These are phyloP conservation scores for Pouteria campechiana DNA, from an alignment of 179 eudicot genomes.

Conservation along the genomic window DNA sequence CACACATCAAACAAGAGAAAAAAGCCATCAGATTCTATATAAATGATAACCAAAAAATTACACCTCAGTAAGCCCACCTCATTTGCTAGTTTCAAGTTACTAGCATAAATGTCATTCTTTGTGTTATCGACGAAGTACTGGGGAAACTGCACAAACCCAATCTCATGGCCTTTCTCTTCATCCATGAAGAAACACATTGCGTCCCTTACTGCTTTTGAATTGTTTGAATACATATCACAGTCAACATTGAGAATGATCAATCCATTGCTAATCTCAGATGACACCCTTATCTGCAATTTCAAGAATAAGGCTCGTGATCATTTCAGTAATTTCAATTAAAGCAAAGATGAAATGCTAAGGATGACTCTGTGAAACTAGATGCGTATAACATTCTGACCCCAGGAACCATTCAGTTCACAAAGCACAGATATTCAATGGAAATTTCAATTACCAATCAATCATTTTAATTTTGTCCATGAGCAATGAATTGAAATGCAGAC, in stretches of 20 bases:
- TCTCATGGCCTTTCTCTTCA: constrained; percentile 48
- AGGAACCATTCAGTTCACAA: too few species aligned
- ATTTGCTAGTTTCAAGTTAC: constrained; percentile 13
- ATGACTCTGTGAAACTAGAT: too few species aligned
- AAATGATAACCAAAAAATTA: too few species aligned
- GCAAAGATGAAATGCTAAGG: too few species aligned
- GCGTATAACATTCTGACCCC: too few species aligned
- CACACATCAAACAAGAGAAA: background rate
- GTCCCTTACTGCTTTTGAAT: constrained; percentile 38
- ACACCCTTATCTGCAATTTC: constrained; percentile 72
- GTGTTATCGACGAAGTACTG: constrained; percentile 48
- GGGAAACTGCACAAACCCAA: constrained; percentile 76
- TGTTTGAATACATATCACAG: constrained; percentile 85
- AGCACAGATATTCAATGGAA: too few species aligned
- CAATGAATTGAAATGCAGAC: too few species aligned
- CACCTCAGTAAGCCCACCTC: constrained; percentile 46
- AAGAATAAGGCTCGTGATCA: too few species aligned
- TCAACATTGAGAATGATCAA: constrained; percentile 62
- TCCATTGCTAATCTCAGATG: constrained; percentile 68
- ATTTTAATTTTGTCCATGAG: too few species aligned
- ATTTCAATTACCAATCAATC: too few species aligned
- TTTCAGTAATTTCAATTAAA: too few species aligned
- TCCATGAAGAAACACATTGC: constrained; percentile 90
- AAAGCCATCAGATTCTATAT: background rate
- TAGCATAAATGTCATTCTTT: constrained; percentile 53